Percentiles rank a stretch among this genome's conserved stretches.
Evolutionary conservation across 805 yeast genomes (phyloP).

Genomic region (Candida stauntonica): DNA sequence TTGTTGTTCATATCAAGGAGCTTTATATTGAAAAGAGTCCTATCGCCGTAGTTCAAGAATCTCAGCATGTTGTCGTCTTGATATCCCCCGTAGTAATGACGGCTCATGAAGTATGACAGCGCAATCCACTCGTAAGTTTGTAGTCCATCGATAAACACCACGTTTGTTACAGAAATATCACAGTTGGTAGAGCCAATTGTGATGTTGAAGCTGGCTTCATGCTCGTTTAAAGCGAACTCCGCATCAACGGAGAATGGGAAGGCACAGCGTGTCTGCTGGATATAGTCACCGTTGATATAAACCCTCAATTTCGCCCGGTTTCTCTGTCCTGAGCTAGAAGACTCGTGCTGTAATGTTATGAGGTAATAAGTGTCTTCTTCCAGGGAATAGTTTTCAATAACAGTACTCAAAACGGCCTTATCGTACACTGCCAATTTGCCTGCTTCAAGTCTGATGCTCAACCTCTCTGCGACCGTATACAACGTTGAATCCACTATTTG

Average conservation of each 20-base stretch:
- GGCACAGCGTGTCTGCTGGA: constrained; percentile 20
- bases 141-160: constrained; percentile 35
- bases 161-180: constrained; percentile 26
- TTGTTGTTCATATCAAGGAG: constrained; percentile 29
- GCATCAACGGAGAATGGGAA: constrained; percentile 14
- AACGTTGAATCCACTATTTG: constrained; percentile 26
- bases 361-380: constrained; percentile 19
- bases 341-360: constrained; percentile 18
- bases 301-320: constrained; percentile 17
- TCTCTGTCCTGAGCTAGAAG: constrained; percentile 10
- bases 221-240: constrained; percentile 1
- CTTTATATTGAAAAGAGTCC: constrained; percentile 34
- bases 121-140: constrained; percentile 49
- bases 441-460: constrained; percentile 29
- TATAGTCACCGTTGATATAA: constrained; percentile 17
- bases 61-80: constrained; percentile 36
- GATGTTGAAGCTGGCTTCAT: constrained; percentile 1
- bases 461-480: constrained; percentile 20
- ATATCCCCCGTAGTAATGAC: constrained; percentile 44
- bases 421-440: constrained; percentile 29
- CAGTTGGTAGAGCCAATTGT: constrained; percentile 16
- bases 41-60: constrained; percentile 35
- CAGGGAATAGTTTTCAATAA: constrained; percentile 17
- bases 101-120: constrained; percentile 43
- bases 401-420: constrained; percentile 7